A percentile compares a stretch with the other conserved stretches of the same genome.
Evolutionary conservation across 768 basidiomycete genomes (phyloP).

Genomic region (Dentipellis fragilis): DNA sequence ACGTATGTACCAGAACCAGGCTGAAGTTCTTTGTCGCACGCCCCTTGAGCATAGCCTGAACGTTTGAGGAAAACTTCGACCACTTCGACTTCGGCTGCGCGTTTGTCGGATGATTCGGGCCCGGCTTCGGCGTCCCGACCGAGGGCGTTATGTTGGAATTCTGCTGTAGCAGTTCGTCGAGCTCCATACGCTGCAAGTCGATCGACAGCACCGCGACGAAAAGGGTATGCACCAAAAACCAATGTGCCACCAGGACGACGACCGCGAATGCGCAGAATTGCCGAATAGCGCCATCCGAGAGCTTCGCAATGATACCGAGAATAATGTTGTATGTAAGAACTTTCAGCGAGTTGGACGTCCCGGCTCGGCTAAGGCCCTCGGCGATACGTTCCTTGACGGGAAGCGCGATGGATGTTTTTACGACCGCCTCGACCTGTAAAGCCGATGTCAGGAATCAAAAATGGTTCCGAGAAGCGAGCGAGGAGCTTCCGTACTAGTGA

Average conservation of each 20-base stretch:
- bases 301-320: conserved; percentile 64
- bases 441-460: conserved; percentile 16
- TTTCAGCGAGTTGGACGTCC: conserved; percentile 87
- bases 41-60: conserved; percentile 45
- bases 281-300: conserved; percentile 71
- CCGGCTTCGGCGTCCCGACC: conserved; percentile 18
- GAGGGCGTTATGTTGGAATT: conserved; percentile 46
- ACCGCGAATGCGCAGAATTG: conserved; percentile 93
- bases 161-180: conserved; percentile 79
- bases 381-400: conserved; percentile 90
- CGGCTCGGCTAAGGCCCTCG: conserved; percentile 79
- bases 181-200: conserved; percentile 90
- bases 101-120: conserved; percentile 9
- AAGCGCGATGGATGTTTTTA: conserved; percentile 74
- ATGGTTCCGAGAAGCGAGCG: conserved; percentile 6
- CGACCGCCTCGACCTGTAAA: conserved; percentile 69
- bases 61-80: conserved; percentile 29
- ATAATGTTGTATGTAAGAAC: conserved; percentile 80
- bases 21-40: conserved; percentile 73
- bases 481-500: conserved; percentile 51
- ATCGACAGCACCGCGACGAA: conserved; percentile 92
- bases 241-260: conserved; percentile 91
- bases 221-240: conserved; percentile 95
- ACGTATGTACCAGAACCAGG: conserved; percentile 53
- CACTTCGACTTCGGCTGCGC: conserved; percentile 27